These are phyloP conservation scores for Euphorbia lathyris DNA, from an alignment of 345 rosid genomes.

Conservation along the genomic window DNA sequence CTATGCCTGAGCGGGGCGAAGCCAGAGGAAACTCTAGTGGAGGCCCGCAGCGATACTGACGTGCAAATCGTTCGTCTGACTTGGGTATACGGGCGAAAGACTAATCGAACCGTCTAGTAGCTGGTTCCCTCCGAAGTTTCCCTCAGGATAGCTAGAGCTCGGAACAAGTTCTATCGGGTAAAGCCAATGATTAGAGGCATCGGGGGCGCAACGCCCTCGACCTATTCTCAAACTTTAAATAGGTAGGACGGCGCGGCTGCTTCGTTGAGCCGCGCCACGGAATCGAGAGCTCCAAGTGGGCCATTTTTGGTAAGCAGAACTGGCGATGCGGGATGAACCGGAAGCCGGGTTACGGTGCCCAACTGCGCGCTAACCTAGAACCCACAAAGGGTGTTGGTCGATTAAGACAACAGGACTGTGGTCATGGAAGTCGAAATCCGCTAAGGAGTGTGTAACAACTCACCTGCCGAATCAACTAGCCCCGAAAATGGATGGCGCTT, in stretches of 20 bases:
- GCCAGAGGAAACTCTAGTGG: background rate
- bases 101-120: constrained; percentile 37
- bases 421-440: too few species aligned
- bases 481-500: constrained; percentile 1
- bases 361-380: too few species aligned
- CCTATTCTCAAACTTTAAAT: background rate
- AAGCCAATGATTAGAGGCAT: constrained; percentile 3
- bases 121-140: constrained; percentile 40
- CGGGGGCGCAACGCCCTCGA: constrained; percentile 1
- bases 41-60: constrained; percentile 1
- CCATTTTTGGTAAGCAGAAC: background rate
- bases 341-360: background rate
- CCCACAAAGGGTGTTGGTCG: too few species aligned
- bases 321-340: constrained; percentile 1
- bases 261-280: background rate
- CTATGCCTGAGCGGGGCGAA: too few species aligned
- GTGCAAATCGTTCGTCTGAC: constrained; percentile 29
- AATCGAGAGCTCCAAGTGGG: constrained; percentile 1
- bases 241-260: constrained; percentile 1
- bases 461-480: background rate
- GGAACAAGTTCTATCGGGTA: constrained; percentile 15
- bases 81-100: constrained; percentile 36
- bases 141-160: constrained; percentile 34
- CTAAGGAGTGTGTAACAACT: too few species aligned
- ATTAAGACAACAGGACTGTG: too few species aligned